Evolutionary conservation across 2,329 filamentous ascomycete genomes (phyloP), one percentile per base, ranked within the genome.

Genomic region (Immersiporthe knoxdaviesiana): DNA sequence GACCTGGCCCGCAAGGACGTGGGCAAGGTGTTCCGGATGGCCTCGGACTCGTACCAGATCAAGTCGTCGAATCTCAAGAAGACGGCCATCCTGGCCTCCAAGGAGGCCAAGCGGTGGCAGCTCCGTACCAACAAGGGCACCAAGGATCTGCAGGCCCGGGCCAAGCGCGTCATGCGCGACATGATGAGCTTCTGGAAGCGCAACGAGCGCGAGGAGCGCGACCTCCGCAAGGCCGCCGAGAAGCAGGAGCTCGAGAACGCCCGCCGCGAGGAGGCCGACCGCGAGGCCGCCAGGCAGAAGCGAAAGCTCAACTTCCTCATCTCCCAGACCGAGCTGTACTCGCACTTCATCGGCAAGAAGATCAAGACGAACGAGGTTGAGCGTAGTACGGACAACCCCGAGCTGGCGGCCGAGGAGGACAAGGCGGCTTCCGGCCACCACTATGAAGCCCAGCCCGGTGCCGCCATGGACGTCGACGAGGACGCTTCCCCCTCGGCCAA

Each of bases 151-250:
- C 96, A 98, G 78, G 96, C 96, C 56, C 90, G 96, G 62, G 96
- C 96, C 69, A 99, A 99, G 85, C 92, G 96, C 74, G 95, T 95
- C 70, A 99, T 99, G 96, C 90, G 96, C 78, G 96, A 99, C 81
- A 99, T 99, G 96, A 96, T 97, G 88, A 90, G 92, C 69, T 99
- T 98, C 86, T 99, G 96, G 96, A 98, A 98, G 82, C 91, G 95
- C 68, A 99, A 99, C 79, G 96, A 99, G 80, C 92, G 95, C 66
- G 96, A 99, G 78, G 96, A 99, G 79, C 92, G 96, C 71, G 96
- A 99, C 79, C 85, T 97, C 73, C 91, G 96, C 74, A 97, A 97
- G 83, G 90, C 94, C 65, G 96, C 96, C 6, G 96, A 99, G 84
- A 93, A 91, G 79, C 94, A 97, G 79, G 96, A 98, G 82, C 88